Evolutionary conservation across 805 yeast species (phyloP).

Genomic region (Priceomyces haplophilus): DNA sequence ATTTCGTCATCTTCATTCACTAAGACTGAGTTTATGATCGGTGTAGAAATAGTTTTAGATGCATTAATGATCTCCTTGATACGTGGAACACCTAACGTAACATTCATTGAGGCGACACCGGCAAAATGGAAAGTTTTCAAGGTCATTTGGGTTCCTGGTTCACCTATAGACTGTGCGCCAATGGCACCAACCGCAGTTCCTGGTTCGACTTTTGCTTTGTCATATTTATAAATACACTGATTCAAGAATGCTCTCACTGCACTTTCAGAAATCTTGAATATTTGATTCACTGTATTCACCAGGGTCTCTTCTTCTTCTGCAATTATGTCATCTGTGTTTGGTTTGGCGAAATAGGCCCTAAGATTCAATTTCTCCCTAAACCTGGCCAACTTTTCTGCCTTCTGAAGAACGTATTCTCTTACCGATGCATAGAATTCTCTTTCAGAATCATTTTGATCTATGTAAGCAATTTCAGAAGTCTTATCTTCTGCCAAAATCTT

Average conservation of each 20-base stretch:
- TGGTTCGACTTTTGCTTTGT: constrained; percentile 91
- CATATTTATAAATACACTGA: constrained; percentile 77
- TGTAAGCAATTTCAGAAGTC: constrained; percentile 52
- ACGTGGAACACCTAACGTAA: constrained; percentile 98
- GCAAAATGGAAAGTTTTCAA: constrained; percentile 93
- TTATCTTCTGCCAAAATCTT: constrained; percentile 43
- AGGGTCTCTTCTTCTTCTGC: constrained; percentile 30
- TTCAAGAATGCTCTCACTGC: constrained; percentile 66
- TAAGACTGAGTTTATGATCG: constrained; percentile 89
- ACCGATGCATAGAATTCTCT: constrained; percentile 79
- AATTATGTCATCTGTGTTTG: constrained; percentile 39
- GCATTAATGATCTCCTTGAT: constrained; percentile 98
- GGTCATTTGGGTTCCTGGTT: constrained; percentile 99
- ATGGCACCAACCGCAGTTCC: constrained; percentile 99
- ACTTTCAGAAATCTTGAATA: constrained; percentile 60
- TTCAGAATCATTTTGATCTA: constrained; percentile 86
- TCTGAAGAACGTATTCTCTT: constrained; percentile 55
- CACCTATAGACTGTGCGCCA: constrained; percentile 99
- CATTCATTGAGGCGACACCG: constrained; percentile 99
- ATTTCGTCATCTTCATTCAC: constrained; percentile 94
- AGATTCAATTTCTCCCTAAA: constrained; percentile 56
- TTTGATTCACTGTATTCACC: constrained; percentile 55
- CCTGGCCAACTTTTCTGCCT: constrained; percentile 55
- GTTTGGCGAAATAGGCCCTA: constrained; percentile 38
- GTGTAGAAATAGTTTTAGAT: constrained; percentile 90